Base-by-base conservation (phyloP, 176 grass and related monocot species). In the Hyparrhenia diplandra region DNA sequence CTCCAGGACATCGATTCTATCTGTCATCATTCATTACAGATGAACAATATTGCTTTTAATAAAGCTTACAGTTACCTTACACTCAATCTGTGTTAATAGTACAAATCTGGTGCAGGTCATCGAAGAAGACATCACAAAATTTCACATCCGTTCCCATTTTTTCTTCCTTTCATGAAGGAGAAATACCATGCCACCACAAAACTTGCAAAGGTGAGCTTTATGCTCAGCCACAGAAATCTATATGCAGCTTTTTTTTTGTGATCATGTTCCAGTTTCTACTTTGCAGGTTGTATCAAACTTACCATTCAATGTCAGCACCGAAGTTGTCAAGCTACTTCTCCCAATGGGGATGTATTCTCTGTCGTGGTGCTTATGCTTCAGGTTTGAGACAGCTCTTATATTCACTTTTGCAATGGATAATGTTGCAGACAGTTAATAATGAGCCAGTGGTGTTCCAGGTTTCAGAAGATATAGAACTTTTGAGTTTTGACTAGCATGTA, bases 321-420 rank as follows among this genome's bases (percentile, higher is more conserved):
- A 98, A 46, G 90, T 98, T 74, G 79, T 98, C 77, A 98, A 91
- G 86, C 84, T 82, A 61, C 88, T 98, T 84, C 95, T 98, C 73
- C 95, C 95, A 42, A 91, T 95, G 95, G 95, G 28, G 88, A 98
- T 91, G 82, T 92, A 62, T 98, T 98, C 86, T 98, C 95, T 67
- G 58, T 62, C 18, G 79, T 95, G 47, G 86, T 89, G 52, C 92
- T 98, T 91, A 86, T 98, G 84, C 95, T 98, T 91, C 95, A 98
- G 95, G 92, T 98, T 81, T 75, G 75, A 66, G 71, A 20, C 57
- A 63, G 35, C 10, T 80, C 20, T 73, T 67, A 45, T 34, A n/a
- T 73, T 51, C 24, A 59, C 41, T 13, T 59, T 10, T 77, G 8
- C 43, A 52, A 11, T 76, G 73, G 30, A 11, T 76, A 68, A 82